Evolutionary conservation across 345 rosid species (phyloP).

Genomic region (Salix exigua): DNA sequence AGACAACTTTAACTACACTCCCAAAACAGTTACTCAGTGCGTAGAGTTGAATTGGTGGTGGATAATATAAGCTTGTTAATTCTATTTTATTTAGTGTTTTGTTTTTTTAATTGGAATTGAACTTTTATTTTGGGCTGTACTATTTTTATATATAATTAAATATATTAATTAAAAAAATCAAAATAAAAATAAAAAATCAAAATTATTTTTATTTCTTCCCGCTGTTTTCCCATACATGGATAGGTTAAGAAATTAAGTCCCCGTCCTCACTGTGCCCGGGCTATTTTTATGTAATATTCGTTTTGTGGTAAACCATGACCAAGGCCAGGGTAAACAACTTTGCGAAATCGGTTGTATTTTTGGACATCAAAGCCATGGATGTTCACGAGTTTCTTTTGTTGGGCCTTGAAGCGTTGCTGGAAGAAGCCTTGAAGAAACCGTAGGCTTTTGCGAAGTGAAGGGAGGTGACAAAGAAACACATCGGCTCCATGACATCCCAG

Average conservation of each 20-base stretch:
- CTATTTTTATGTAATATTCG: neutral
- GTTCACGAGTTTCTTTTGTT: constrained; percentile 20
- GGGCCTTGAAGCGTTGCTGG: constrained; percentile 18
- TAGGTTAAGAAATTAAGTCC: no score
- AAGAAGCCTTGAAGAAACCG: constrained; percentile 27
- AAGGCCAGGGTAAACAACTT: neutral
- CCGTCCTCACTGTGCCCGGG: neutral
- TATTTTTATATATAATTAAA: no score
- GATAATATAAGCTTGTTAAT: no score
- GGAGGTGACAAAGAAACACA: constrained; percentile 24
- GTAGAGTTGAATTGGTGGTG: neutral
- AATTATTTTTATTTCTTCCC: no score
- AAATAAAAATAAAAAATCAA: no score
- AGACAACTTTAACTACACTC: no score
- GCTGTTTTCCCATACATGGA: no score
- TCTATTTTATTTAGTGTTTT: no score
- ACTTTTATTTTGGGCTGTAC: rapidly evolving
- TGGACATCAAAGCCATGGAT: constrained; percentile 9
- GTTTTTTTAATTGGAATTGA: no score
- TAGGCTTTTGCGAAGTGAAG: constrained; percentile 19
- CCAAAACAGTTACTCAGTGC: rapidly evolving
- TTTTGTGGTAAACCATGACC: neutral
- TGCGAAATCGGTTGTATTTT: constrained; percentile 18
- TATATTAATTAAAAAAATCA: no score
- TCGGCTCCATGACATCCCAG: constrained; percentile 36